Base-by-base conservation (phyloP, 2,329 filamentous ascomycete genomes). In the Capronia epimyces region DNA sequence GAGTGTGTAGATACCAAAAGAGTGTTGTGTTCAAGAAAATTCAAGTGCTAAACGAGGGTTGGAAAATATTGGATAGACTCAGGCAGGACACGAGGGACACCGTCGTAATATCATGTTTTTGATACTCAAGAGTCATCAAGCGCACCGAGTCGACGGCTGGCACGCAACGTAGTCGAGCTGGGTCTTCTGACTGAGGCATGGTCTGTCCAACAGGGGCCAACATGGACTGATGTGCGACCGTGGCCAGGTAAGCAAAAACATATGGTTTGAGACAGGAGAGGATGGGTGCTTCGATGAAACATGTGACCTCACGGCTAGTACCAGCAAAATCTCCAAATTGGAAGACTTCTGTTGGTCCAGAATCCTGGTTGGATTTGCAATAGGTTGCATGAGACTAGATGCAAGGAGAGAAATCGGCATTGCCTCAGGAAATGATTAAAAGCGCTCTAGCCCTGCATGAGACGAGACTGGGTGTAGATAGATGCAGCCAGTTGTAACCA, bases 1-100 rank as follows among this genome's bases (percentile, higher is more conserved):
- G 49, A 55, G 49, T 32, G 44, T 46, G 29, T 37, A 41, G 43
- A 29, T 46, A 15, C 25, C 7, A 39, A 52, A 52, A 5, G 37
- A 46, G 39, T 52, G 43, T 40, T 25, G 39, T 52, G 43, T 40
- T 25, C 18, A 39, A 39, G 43, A 27, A 20, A 34, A 21, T n/a
- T n/a, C n/a, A 46, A 32, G 12, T 13, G 13, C 10, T 12, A n/a
- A 43, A 43, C 7, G 49, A 52, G 22, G 18, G 43, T 29, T 16
- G 29, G 29, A 47, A 47, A 27, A 29, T 10, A 20, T 24, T 25
- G 25, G 34, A 16, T 25, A 43, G 46, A 36, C 21, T 15, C 29
- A 24, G 31, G 34, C 6, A 16, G 25, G 22, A 21, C 27, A 18
- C 16, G n/a, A 16, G 21, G 29, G 9, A 21, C 9, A 20, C 27